Evolutionary conservation across 306 rosid species (phyloP), one percentile per base, ranked within the genome.

Genomic region (Medicago lupulina): DNA sequence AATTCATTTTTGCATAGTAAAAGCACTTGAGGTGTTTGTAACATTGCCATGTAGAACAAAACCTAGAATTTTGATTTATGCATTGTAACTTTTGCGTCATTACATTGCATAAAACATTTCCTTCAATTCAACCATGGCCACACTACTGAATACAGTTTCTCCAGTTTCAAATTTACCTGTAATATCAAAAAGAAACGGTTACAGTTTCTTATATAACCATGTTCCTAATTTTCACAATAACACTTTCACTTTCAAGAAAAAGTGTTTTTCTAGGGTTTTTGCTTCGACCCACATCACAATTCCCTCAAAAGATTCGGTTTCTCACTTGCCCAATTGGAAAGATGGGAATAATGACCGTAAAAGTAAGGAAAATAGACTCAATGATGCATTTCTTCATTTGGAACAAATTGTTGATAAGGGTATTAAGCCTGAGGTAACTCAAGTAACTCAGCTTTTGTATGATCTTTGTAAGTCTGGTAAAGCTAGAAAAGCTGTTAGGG

Each of bases 401-500:
- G 92, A 95, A 77, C 55, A 73, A 12, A 83, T 87, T 96, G 88
- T 87, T 6, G 79, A 76, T 76, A 92, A 84, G 81, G 96, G 96
- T 79, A 89, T 81, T 38, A 92, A 88, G 82, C 98, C 97, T 81
- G 89, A 90, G 62, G 87, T 81, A 9, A 74, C 51, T 59, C 97
- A 87, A 71, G 92, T 91, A 46, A 92, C 98, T 70, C 97, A 89
- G 81, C 87, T 95, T 6, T 58, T 92, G 77, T 90, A 92, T 84
- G 97, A 95, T 84, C 93, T 95, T 41, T 92, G 97, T 79, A 90
- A 85, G 80, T 79, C 61, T 0, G 83, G 83, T 78, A 90, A 92
- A 88, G 63, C 85, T 70, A 88, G 89, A 53, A 90, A 82, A 67
- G 89, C 97, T 10, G 80, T 89, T 60, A 83, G 80, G 70, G 87